Percentiles rank a stretch among this genome's conserved stretches.
phyloP scores from a whole-genome alignment of 495 filamentous ascomycete genomes.

The Ramalina intermedia region DNA sequence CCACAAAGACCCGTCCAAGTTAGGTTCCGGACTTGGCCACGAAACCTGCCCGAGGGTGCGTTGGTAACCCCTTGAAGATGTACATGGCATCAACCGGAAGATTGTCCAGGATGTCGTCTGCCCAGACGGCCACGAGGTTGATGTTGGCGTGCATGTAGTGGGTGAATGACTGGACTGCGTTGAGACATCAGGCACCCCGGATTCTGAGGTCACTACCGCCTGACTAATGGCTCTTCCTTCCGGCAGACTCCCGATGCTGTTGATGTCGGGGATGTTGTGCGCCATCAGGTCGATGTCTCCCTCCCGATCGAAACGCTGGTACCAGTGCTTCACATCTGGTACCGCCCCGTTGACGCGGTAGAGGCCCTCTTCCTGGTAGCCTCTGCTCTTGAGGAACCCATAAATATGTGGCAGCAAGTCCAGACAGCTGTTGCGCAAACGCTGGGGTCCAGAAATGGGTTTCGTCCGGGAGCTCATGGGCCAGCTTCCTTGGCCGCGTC shows the following conservation, averaged over 20 bases:
- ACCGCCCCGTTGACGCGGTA: conserved; percentile 79
- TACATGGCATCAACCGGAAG: conserved; percentile 1
- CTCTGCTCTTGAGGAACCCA: conserved; percentile 78
- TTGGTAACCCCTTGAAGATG: no score
- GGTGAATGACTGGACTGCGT: no score
- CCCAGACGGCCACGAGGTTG: conserved; percentile 14
- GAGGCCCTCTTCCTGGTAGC: conserved; percentile 77
- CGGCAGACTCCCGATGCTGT: no score
- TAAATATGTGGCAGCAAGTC: conserved; percentile 25
- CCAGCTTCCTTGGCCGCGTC: conserved; percentile 41
- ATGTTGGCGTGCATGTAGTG: conserved; percentile 11
- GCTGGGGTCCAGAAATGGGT: conserved; percentile 96
- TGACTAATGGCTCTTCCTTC: no score
- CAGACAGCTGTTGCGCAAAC: conserved; percentile 74
- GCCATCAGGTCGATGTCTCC: conserved; percentile 75
- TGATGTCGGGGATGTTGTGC: conserved; percentile 61
- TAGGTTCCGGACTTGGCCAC: no score
- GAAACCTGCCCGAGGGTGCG: no score
- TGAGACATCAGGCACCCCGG: no score
- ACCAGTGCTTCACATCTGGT: conserved; percentile 73
- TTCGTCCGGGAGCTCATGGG: no score
- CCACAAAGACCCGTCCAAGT: no score
- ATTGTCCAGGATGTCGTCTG: conserved; percentile 13
- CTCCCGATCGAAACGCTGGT: conserved; percentile 73
- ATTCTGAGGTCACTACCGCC: no score